Evolutionary conservation across 1,284 basidiomycete genomes (phyloP), one percentile per base, ranked within the genome.

Genomic region (Wallemia ichthyophaga): DNA sequence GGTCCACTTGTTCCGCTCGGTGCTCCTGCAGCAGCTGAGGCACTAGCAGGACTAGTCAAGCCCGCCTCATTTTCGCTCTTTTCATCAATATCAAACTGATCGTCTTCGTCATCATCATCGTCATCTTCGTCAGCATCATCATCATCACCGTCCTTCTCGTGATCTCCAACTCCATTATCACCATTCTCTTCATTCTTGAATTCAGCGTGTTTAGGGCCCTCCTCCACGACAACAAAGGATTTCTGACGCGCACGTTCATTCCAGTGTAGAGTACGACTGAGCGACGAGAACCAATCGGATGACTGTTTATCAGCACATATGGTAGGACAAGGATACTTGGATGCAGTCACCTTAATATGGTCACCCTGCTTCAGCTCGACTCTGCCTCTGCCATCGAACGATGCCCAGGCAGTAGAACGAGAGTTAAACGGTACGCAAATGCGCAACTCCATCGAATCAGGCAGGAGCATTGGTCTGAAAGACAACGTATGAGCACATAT

Each of bases 341-440:
- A 96, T 0, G 94, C 94, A 0, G 85, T 92, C 61, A 99, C 83
- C 72, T 94, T 98, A 74, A 99, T 96, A 69, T 98, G 94, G 68
- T 99, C 94, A 56, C 94, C 94, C 78, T 96, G 89, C 71, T 84
- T 85, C 21, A 95, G 73, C 71, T 99, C 94, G 17, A 99, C 85
- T 25, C 94, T 79, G 1, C 94, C 94, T 58, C 94, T 79, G 17
- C 94, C 94, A 67, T 99, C 94, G 67, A 99, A 99, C 33, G 86
- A 91, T 11, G 88, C 94, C 94, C 94, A 99, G 2, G 94, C 94
- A 0, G 92, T 98, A 67, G 86, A 91, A 48, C 94, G 75, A 25
- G 92, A 96, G 70, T 96, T 95, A 74, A 89, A 98, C 0, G 94
- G 94, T 19, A 99, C 94, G 64, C 91, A 95, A 48, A 99, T 88